Base-by-base conservation (phyloP, 352 stramenopile species). In the Pythium aristosporum region DNA sequence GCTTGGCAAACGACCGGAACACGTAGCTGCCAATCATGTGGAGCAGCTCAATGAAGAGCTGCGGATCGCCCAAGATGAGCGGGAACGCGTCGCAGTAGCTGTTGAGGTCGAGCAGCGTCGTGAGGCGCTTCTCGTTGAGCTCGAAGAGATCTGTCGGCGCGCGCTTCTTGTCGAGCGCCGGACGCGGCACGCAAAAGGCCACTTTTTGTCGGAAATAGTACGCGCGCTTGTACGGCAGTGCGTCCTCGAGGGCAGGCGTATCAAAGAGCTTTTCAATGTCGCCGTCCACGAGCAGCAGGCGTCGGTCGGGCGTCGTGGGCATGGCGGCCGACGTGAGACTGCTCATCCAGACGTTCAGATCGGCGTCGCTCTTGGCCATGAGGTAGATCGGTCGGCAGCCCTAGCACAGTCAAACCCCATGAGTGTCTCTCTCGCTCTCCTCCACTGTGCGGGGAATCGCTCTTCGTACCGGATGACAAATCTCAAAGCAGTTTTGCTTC, bases 151-250 rank as follows among this genome's bases (percentile, higher is more conserved):
- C 82, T 37, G 72, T 75, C 1, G 65, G 62, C 11, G 64, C 69
- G 41, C 81, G 80, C 15, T 53, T 59, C 23, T 62, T 68, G 69
- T 92, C 84, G 42, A 79, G 70, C n/a, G 63, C 30, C 12, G 70
- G 78, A 11, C 82, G 71, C 3, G 86, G 86, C 62, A 92, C 64
- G 20, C 82, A 90, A 48, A 92, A 94, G 47, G 86, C 86, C 34
- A 94, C 75, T 55, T 94, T 94, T 55, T 94, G 83, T 15, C 86
- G 80, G 42, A 92, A 94, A 68, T 92, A 92, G 65, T 80, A 93
- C 28, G 82, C 87, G 18, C 86, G 86, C 55, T 93, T 88, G 77
- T 92, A 93, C 28, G 86, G 82, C 49, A 92, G 73, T 1, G 82
- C 80, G 54, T 92, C 84, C 68, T 94, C 86, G 15, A 94, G 67